Evolutionary conservation across 768 basidiomycete species (phyloP).

Genomic region (Kwoniella sp.): DNA sequence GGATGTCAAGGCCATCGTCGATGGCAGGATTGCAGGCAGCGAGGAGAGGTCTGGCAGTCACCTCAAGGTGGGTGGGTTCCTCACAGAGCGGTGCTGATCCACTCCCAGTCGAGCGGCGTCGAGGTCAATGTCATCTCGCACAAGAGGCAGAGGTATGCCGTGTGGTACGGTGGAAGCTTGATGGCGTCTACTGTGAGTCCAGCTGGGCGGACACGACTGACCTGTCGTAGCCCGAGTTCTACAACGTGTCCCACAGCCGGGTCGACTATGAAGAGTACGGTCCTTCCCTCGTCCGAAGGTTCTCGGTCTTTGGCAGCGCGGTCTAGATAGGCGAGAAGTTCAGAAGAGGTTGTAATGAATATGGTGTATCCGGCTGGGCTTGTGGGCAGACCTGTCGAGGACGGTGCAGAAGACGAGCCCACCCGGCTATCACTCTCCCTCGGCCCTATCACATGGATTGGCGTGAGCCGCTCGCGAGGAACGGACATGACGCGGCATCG

Average conservation of each 20-base stretch:
- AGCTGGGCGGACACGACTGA: not conserved
- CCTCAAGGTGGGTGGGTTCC: conserved; percentile 59
- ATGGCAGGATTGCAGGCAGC: conserved; percentile 76
- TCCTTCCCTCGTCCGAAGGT: conserved; percentile 46
- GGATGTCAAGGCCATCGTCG: conserved; percentile 89
- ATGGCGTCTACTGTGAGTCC: conserved; percentile 78
- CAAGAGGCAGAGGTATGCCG: conserved; percentile 93
- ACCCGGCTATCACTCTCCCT: too few species aligned
- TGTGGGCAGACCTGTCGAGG: too few species aligned
- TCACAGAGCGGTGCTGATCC: not conserved
- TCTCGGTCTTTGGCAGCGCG: conserved; percentile 50
- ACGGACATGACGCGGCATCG: too few species aligned
- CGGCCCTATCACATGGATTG: too few species aligned
- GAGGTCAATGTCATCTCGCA: conserved; percentile 98
- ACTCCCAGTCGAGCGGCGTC: conserved; percentile 78
- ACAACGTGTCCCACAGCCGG: conserved; percentile 87
- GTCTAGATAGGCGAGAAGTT: conserved; percentile 18
- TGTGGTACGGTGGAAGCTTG: conserved; percentile 96
- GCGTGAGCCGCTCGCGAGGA: too few species aligned
- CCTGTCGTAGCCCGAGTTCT: conserved; percentile 75
- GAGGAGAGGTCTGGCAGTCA: conserved; percentile 68
- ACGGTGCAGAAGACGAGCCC: too few species aligned
- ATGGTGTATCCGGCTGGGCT: too few species aligned
- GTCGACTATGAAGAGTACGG: conserved; percentile 66
- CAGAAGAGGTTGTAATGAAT: conserved; percentile 12